phyloP scores from a whole-genome alignment of 176 grass and related monocot species.

The Saccharum officinarum region DNA sequence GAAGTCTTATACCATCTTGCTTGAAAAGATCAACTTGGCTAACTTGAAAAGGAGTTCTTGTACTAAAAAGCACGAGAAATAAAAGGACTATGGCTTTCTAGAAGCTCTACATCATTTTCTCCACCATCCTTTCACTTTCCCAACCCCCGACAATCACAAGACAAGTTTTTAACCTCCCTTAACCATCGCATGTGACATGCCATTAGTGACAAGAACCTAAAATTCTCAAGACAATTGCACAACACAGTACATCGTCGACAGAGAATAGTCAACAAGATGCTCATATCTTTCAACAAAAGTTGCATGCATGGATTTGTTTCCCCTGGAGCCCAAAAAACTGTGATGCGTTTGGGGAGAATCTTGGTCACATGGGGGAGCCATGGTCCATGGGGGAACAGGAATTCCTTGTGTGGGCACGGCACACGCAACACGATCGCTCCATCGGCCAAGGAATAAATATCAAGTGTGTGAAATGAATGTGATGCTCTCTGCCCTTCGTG shows the following conservation, averaged over 20 bases:
- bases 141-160: not conserved
- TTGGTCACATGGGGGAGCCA: constrained; percentile 42
- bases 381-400: not conserved
- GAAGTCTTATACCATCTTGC: not conserved
- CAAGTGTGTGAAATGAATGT: constrained; percentile 14
- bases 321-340: constrained; percentile 5
- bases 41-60: constrained; percentile 19
- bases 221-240: not conserved
- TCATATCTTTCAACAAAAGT: constrained; percentile 24
- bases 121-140: not conserved
- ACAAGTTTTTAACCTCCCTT: not conserved
- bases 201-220: not conserved
- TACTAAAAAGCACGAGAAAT: not conserved
- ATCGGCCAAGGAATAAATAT: constrained; percentile 48
- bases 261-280: constrained; percentile 4
- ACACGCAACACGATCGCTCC: constrained; percentile 12
- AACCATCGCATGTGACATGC: not conserved
- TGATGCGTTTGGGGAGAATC: constrained; percentile 36
- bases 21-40: not conserved
- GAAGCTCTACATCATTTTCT: not conserved
- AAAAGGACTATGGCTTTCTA: not conserved
- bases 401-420: constrained; percentile 32
- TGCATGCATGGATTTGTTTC: not conserved
- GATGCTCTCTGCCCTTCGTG: constrained; percentile 19
- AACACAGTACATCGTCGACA: not conserved